A percentile compares a stretch with the other conserved stretches of the same genome.
These are phyloP conservation scores for Scheffersomyces quercinus DNA, from an alignment of 1,139 yeast species.

Conservation along the genomic window DNA sequence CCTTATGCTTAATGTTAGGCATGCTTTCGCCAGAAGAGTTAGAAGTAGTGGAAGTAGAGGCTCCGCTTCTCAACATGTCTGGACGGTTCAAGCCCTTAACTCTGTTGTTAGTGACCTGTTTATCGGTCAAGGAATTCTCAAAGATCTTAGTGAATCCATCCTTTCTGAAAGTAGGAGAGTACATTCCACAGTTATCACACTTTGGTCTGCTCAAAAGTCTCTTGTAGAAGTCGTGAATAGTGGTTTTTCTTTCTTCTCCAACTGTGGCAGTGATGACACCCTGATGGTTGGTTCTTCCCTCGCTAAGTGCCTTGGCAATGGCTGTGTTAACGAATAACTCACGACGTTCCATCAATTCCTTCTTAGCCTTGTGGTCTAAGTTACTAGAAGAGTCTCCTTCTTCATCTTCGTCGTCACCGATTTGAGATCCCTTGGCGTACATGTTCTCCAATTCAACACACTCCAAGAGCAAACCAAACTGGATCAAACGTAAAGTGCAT, in stretches of 20 bases:
- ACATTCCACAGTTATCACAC: conserved; percentile 96
- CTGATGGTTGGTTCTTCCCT: conserved; percentile 64
- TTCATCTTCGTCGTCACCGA: conserved; percentile 33
- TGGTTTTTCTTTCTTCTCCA: conserved; percentile 78
- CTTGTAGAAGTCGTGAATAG: conserved; percentile 76
- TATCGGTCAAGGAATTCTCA: conserved; percentile 80
- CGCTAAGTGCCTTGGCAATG: conserved; percentile 73
- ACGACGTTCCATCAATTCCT: conserved; percentile 58
- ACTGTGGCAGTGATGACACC: conserved; percentile 85
- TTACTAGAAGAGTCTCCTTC: conserved; percentile 21
- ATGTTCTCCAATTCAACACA: conserved; percentile 70
- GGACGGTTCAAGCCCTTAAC: conserved; percentile 77
- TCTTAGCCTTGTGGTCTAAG: conserved; percentile 40
- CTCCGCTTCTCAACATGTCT: conserved; percentile 54
- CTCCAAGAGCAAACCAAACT: conserved; percentile 85
- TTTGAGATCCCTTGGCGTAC: conserved; percentile 33
- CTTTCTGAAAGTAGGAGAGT: conserved; percentile 88
- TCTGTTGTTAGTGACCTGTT: conserved; percentile 78
- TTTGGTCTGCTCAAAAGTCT: conserved; percentile 72
- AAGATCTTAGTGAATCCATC: conserved; percentile 94
- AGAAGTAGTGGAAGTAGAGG: conserved; percentile 9
- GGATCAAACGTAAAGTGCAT: conserved; percentile 79
- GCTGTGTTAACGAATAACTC: conserved; percentile 68
- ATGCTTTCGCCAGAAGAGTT: conserved; percentile 21
- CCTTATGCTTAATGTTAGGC: conserved; percentile 55